Base-by-base conservation (phyloP, 2,329 filamentous ascomycete genomes). In the Sporothrix dimorphospora region DNA sequence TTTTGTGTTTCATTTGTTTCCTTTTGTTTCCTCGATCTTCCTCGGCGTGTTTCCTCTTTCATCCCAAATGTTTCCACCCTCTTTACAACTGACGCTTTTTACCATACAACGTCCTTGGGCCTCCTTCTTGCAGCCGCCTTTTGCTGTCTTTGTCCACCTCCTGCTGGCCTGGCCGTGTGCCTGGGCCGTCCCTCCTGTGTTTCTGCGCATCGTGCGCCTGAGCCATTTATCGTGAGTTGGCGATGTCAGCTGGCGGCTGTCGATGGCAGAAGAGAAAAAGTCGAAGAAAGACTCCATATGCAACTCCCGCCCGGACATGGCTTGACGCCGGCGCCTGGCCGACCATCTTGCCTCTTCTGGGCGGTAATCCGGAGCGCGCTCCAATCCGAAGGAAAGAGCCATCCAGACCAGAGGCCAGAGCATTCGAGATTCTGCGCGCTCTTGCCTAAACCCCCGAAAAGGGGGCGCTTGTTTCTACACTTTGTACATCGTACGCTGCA, bases 1-100 rank as follows among this genome's bases (percentile, higher is more conserved):
- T 42, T 30, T 67, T 21, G 34, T 34, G 49, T 63, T 49, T 61
- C 55, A 16, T 70, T 49, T 38, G 21, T 59, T 70, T 49, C 53
- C 27, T 61, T 42, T 55, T 59, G 21, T 59, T 61, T 70, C 34
- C 16, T 63, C 24, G 6, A 19, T 42, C 24, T 24, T 24, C 21
- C 21, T 65, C 59, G n/a, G 59, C 38, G 38, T 65, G 59, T 45
- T 63, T 42, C 59, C 4, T 27, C 34, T 45, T 45, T 65, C 59
- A 45, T 45, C 59, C 11, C 59, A 65, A 11, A 3, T 45, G 21
- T 45, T 65, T 65, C 38, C n/a, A 27, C 27, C n/a, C 21, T 45
- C 59, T 27, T 24, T 49, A 19, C 19, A 49, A n/a, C 19, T n/a
- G 47, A 49, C 19, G 2, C 47, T 21, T 49, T 49, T 63, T 16